Evolutionary conservation across 2,329 filamentous ascomycete species (phyloP).

Genomic region (Tolypocladium inflatum): DNA sequence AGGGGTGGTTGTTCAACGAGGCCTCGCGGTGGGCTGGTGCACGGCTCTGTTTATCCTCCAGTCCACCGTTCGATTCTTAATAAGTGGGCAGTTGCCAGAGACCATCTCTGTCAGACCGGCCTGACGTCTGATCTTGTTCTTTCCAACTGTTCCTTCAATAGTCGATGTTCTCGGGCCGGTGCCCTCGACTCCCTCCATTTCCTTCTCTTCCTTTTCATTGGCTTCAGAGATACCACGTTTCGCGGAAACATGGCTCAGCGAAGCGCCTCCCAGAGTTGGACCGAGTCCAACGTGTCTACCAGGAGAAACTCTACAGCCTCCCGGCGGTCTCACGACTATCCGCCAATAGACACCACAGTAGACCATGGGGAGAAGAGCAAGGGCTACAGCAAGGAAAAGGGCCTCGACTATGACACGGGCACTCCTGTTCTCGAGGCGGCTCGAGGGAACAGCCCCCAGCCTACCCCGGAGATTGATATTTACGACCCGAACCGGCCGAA

Average conservation of each 20-base stretch:
- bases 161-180: background rate
- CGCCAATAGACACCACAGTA: background rate
- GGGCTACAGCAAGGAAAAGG: background rate
- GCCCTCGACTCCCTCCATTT: background rate
- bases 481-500: slow-evolving; percentile 15
- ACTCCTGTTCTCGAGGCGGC: background rate
- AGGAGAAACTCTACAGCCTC: slow-evolving; percentile 1
- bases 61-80: background rate
- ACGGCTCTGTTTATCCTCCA: background rate
- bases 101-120: too few relatives aligned
- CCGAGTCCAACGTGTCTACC: slow-evolving; percentile 1
- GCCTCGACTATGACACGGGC: background rate
- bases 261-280: background rate
- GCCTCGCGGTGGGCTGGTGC: background rate
- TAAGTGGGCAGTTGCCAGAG: background rate
- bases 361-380: background rate
- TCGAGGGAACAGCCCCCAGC: background rate
- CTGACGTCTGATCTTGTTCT: background rate
- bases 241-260: background rate
- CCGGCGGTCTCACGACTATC: background rate
- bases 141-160: background rate
- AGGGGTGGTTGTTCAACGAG: background rate
- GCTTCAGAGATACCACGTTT: background rate
- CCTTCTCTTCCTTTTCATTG: background rate
- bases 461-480: slow-evolving; percentile 6